These are phyloP conservation scores for Tulasnella sp. DNA, from an alignment of 768 basidiomycete genomes.

Conservation along the genomic window DNA sequence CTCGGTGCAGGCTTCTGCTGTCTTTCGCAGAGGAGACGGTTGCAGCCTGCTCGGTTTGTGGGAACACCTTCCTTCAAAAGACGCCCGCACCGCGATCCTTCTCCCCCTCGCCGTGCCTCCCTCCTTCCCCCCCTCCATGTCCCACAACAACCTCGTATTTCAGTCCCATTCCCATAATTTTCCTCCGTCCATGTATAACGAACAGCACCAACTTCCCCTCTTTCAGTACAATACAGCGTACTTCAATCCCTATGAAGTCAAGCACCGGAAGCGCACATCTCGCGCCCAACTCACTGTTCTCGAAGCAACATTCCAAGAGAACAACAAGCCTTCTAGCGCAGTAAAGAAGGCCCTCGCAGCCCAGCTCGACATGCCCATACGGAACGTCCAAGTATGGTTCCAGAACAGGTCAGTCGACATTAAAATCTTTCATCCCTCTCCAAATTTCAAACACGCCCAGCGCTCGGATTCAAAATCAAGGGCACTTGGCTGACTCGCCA, in stretches of 20 bases:
- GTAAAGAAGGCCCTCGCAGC: conserved; percentile 74
- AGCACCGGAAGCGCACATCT: conserved; percentile 88
- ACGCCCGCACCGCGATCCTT: conserved; percentile 10
- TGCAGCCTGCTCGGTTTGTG: neutral
- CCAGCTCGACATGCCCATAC: conserved; percentile 84
- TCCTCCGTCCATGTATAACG: neutral
- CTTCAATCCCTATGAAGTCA: conserved; percentile 90
- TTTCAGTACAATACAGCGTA: conserved; percentile 23
- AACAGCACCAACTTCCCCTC: neutral
- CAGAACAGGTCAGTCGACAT: conserved; percentile 62
- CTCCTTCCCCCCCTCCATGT: conserved; percentile 1
- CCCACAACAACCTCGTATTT: conserved; percentile 10
- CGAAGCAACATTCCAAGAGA: conserved; percentile 78
- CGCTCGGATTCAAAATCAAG: conserved; percentile 7
- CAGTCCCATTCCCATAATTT: neutral
- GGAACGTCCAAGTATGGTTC: conserved; percentile 95
- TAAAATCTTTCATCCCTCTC: conserved; percentile 26
- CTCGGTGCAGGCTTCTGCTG: neutral
- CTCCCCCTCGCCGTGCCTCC: neutral
- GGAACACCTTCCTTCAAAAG: neutral
- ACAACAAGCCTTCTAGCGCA: conserved; percentile 80
- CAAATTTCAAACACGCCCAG: conserved; percentile 24
- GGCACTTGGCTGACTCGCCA: neutral
- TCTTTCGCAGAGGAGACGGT: conserved; percentile 2
- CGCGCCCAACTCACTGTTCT: conserved; percentile 83